Conservation (phyloP, 1,284 basidiomycete genomes). For the Stygiomarasmius scandens region DNA sequence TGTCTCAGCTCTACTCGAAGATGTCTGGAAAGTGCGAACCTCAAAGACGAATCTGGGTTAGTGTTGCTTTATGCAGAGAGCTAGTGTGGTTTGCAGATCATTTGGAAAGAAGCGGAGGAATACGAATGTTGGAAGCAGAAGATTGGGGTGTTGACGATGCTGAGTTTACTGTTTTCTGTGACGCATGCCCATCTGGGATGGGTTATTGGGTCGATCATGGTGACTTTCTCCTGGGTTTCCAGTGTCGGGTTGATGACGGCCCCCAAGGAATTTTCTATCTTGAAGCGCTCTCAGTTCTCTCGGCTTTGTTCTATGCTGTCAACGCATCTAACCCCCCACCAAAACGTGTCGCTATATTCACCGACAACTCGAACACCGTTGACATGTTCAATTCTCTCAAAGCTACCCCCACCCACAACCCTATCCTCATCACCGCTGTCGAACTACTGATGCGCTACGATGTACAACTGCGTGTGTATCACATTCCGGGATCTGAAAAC, state of each 20-base stretch:
- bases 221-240: background rate
- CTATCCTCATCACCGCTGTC: constrained; percentile 10
- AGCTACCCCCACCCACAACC: constrained; percentile 13
- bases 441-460: background rate
- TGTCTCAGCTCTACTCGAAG: constrained; percentile 35
- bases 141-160: background rate
- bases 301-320: constrained; percentile 23
- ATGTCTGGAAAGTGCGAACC: constrained; percentile 25
- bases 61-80: constrained; percentile 8
- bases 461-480: background rate
- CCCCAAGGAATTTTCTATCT: constrained; percentile 29
- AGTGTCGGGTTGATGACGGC: background rate
- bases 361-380: constrained; percentile 16
- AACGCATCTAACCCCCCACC: constrained; percentile 23
- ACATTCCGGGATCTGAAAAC: background rate
- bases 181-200: constrained; percentile 5
- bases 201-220: background rate
- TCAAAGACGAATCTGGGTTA: constrained; percentile 28
- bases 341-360: constrained; percentile 9
- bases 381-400: constrained; percentile 17
- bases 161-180: background rate
- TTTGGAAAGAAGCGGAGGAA: background rate
- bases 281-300: constrained; percentile 29
- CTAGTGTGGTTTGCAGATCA: background rate
- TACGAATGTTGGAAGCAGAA: background rate